Base-by-base conservation (phyloP, 108 stramenopile genomes). In the Skeletonema marinoi region DNA sequence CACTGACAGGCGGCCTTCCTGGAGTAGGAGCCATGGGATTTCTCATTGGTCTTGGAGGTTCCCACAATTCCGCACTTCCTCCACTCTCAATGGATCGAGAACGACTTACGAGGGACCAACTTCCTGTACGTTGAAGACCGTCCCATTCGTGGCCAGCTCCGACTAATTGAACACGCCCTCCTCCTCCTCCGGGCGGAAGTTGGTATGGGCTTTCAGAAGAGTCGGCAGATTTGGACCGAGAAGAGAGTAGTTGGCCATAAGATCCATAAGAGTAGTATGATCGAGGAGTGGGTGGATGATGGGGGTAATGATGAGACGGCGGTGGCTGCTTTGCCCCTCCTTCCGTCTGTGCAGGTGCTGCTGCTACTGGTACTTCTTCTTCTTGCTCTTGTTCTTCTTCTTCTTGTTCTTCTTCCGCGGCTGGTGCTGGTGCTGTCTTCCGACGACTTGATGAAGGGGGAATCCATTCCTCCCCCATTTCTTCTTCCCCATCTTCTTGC, bases 381-480 rank as follows among this genome's bases (percentile, higher is more conserved):
- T 25, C 25, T 25, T 25, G 25, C 19, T 42, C 41, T 25, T 25
- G 25, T 21, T 42, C 41, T 46, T 46, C 44, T 46, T 46, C 54
- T 51, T 42, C 41, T 13, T 11, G 13, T 13, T 42, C 41, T 46
- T 46, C 44, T 46, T 46, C 16, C 44, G 16, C 2, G 39, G 50
- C n/a, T 4, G 50, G 17, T 19, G 50, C 21, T 56, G 25, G 25
- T 25, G 25, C 19, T 51, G 6, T 6, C 54, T 56, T 56, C 0
- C 25, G 54, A 56, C 54, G 54, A 29, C 54, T 56, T 10, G 54
- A 56, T 25, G 54, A 25, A 56, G 54, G 54, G 19, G 54, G 54
- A 25, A 56, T 56, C 54, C 54, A 56, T 56, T 56, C 54, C 54
- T 56, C 54, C 54, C 54, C 54, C 54, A 56, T 56, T 56, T 56